Evolutionary conservation across 768 basidiomycete genomes (phyloP), one percentile per base, ranked within the genome.

Genomic region (Panellus pusillus): DNA sequence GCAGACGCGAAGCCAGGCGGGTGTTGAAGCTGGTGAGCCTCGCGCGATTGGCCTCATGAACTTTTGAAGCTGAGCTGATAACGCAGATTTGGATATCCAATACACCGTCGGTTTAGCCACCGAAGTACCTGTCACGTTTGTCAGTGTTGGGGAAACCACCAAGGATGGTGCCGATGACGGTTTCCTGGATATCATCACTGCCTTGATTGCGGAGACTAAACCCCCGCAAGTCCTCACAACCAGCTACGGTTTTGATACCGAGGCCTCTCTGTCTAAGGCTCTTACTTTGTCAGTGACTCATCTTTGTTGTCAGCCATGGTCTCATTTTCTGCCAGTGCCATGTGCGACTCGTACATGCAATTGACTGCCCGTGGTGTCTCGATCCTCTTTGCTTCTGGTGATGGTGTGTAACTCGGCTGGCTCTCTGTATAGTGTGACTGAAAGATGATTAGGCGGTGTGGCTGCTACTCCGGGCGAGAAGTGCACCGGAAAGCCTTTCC

Each of bases 311-410:
- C 12, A 3, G 3, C 0, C 17, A 15, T 2, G n/a, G 3, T n/a
- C 46, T 45, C 28, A 51, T 37, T 9, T 6, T 37, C 28, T 27
- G 45, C 28, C 38, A 60, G 58, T 24, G 59, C 54, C 6, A 62
- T 58, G 57, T 58, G 57, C 37, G 40, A 57, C 49, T 47, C 51
- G 36, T 61, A 61, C 49, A 51, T 54, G 51, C 56, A 64, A 37
- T 72, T 83, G 28, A 75, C 79, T 17, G 73, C 73, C 6, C 77
- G 81, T 1, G 82, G 81, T 15, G 66, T 77, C 12, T 77, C 78
- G 7, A 35, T 83, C 18, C 56, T 76, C 18, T 79, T 80, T 63
- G 66, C 72, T 19, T 76, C 76, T 14, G 81, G 82, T 40, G 45
- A 50, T 15, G 48, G 43, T 51, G 40, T 18, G 48, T 50, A 24